Evolutionary conservation across 2,329 filamentous ascomycete genomes (phyloP), one percentile per base, ranked within the genome.

Genomic region (Colletotrichum sansevieriae): DNA sequence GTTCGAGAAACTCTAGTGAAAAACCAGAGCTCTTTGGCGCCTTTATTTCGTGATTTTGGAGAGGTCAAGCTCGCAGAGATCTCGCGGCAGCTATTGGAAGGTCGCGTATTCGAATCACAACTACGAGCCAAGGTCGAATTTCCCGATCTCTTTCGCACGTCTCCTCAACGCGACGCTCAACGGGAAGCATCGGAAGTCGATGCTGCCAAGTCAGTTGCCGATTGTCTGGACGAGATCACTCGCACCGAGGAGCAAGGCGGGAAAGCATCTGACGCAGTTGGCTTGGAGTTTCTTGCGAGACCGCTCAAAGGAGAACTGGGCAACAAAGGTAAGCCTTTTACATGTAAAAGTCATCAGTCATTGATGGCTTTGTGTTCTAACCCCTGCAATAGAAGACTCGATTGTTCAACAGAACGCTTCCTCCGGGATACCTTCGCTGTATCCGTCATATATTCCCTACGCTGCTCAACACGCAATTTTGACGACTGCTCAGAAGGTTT

Each of bases 381-480:
- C 25, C 4, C 25, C 25, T 29, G 25, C 3, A 29, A 4, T 29
- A 29, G 25, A 29, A 6, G 25, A 29, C 25, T 29, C 25, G 25
- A 25, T 29, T 20, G 3, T 5, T 10, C 46, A 20, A 49, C n/a
- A 49, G 9, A 49, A 7, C 3, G 46, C 20, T 49, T 51, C 47
- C 9, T 15, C 47, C 10, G 7, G 4, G 8, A 18, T 39, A 22
- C 74, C 75, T 3, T 75, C 75, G 2, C 64, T 79, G 6, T 76
- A 77, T 64, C 78, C 78, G 0, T 73, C 74, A 0, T 77, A 74
- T 37, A 70, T 82, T 12, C 77, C 77, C 4, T 82, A 79, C 70
- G 71, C 72, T 35, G 68, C 76, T 3, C 79, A 81, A 62, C 78
- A 82, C 72, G 55, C 74, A 2, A 75, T 82, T 44, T 74, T 82